phyloP scores from a whole-genome alignment of 2,329 filamentous ascomycete genomes.

The Hypocreales sp. region DNA sequence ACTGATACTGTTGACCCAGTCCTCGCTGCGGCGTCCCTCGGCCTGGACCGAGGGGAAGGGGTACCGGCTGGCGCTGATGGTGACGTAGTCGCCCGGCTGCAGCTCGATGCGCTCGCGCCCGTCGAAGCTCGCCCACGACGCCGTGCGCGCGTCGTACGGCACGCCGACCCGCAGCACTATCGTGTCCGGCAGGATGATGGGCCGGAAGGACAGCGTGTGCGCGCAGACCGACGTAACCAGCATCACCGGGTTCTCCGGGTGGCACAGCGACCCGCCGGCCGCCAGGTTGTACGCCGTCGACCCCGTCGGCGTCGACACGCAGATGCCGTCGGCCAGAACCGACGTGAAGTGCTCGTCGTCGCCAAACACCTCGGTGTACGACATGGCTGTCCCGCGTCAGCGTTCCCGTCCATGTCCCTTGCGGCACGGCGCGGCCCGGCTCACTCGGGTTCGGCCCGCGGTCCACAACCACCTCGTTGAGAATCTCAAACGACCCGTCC shows the following conservation, averaged over 20 bases:
- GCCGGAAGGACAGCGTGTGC: slow-evolving; percentile 86
- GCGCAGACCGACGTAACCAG: slow-evolving; percentile 88
- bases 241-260: slow-evolving; percentile 93
- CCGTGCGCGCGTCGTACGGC: slow-evolving; percentile 81
- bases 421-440: slow-evolving; percentile 13
- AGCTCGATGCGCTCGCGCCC: slow-evolving; percentile 78
- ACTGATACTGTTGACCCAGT: slow-evolving; percentile 72
- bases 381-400: slow-evolving; percentile 52
- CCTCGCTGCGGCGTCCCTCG: slow-evolving; percentile 52
- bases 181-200: slow-evolving; percentile 92
- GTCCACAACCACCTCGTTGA: slow-evolving; percentile 96
- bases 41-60: slow-evolving; percentile 67
- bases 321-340: slow-evolving; percentile 82
- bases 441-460: slow-evolving; percentile 82
- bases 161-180: slow-evolving; percentile 87
- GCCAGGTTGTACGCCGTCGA: slow-evolving; percentile 93
- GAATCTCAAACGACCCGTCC: slow-evolving; percentile 71
- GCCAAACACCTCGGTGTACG: slow-evolving; percentile 78
- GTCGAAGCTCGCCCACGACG: slow-evolving; percentile 96
- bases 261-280: slow-evolving; percentile 85
- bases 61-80: slow-evolving; percentile 64
- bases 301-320: slow-evolving; percentile 85
- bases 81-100: slow-evolving; percentile 66
- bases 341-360: slow-evolving; percentile 94
- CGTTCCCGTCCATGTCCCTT: too few species aligned